A percentile compares a stretch with the other conserved stretches of the same genome.
phyloP scores from a whole-genome alignment of 805 yeast species.

The Starmerella roubikii region DNA sequence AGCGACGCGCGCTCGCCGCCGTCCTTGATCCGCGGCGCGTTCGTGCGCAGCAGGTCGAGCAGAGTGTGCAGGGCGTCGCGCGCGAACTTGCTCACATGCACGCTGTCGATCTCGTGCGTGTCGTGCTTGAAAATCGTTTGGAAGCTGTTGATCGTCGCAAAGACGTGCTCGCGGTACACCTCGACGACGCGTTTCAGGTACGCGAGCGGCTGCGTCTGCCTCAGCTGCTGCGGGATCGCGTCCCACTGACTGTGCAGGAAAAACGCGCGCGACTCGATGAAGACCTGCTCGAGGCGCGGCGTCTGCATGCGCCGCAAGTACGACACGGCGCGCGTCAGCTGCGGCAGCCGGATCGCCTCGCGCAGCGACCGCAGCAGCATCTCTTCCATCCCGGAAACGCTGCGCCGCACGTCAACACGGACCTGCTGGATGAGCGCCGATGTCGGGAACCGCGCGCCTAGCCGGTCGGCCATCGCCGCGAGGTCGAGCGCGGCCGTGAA shows the following conservation, averaged over 20 bases:
- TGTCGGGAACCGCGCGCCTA: conserved; percentile 56
- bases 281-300: conserved; percentile 17
- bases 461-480: conserved; percentile 55
- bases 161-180: conserved; percentile 69
- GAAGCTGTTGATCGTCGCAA: conserved; percentile 55
- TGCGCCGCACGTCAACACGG: conserved; percentile 38
- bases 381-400: conserved; percentile 47
- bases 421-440: conserved; percentile 40
- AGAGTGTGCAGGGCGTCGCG: conserved; percentile 21
- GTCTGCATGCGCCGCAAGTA: conserved; percentile 47
- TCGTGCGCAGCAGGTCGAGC: conserved; percentile 14
- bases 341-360: conserved; percentile 67
- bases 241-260: conserved; percentile 16
- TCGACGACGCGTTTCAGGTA: conserved; percentile 71
- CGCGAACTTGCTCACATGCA: conserved; percentile 19
- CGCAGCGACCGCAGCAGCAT: conserved; percentile 56
- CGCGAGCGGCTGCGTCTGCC: conserved; percentile 40
- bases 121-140: conserved; percentile 43
- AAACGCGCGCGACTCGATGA: conserved; percentile 27
- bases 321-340: conserved; percentile 62
- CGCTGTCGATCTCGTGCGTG: background rate
- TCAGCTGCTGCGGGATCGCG: conserved; percentile 34
- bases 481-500: conserved; percentile 84
- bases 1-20: conserved; percentile 26
- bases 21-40: conserved; percentile 24